Evolutionary conservation across 2,329 filamentous ascomycete genomes (phyloP).

Genomic region (Phialocephala subalpina): DNA sequence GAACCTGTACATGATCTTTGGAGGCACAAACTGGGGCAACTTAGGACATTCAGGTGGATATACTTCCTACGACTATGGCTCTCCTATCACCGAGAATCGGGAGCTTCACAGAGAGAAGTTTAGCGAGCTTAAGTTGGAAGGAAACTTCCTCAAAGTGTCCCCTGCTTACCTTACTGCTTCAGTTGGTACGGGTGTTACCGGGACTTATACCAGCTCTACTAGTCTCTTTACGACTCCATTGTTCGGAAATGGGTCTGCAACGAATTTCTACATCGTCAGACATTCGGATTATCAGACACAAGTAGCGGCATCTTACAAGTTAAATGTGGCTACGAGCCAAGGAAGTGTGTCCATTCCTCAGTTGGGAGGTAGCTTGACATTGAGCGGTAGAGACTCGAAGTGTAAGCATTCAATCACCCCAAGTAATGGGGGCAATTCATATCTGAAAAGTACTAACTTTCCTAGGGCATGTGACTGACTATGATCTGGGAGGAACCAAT

Average conservation of each 20-base stretch:
- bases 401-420: constrained; percentile 11
- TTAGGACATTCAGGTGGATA: constrained; percentile 73
- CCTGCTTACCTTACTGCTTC: constrained; percentile 71
- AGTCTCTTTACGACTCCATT: constrained; percentile 63
- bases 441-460: background rate
- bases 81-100: constrained; percentile 74
- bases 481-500: constrained; percentile 64
- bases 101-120: constrained; percentile 78
- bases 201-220: constrained; percentile 61
- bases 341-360: constrained; percentile 67
- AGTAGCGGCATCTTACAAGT: constrained; percentile 65
- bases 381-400: constrained; percentile 72
- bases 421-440: background rate
- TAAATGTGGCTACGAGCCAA: constrained; percentile 67
- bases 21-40: constrained; percentile 87
- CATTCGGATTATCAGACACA: constrained; percentile 71
- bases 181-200: constrained; percentile 55
- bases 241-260: constrained; percentile 58
- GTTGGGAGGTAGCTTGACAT: constrained; percentile 60
- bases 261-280: constrained; percentile 70
- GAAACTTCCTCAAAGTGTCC: constrained; percentile 77
- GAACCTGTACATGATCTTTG: constrained; percentile 79
- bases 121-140: constrained; percentile 78
- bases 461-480: constrained; percentile 61
- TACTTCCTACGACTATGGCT: constrained; percentile 65